Evolutionary conservation across 164 flowering plant species (phyloP).

Genomic region (Vitis cinerea): DNA sequence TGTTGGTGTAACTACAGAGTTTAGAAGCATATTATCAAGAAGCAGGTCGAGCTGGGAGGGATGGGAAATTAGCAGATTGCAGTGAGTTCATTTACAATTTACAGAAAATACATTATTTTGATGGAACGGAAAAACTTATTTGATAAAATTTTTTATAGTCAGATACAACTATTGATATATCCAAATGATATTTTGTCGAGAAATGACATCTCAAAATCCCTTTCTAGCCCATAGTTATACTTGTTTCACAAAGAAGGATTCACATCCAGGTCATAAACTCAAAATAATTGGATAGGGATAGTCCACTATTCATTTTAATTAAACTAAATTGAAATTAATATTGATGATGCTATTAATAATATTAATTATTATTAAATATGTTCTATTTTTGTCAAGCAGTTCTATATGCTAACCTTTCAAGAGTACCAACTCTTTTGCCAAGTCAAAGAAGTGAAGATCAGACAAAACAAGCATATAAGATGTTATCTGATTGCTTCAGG

Average conservation of each 20-base stretch:
- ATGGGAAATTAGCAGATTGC: conserved; percentile 87
- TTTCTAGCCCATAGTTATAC: neutral
- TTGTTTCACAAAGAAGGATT: too few species aligned
- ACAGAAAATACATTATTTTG: too few species aligned
- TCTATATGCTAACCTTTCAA: conserved; percentile 72
- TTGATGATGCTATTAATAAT: too few species aligned
- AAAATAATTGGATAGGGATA: neutral
- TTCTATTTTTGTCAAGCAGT: conserved; percentile 37
- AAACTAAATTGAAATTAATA: too few species aligned
- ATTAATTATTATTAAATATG: neutral
- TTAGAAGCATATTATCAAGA: conserved; percentile 97
- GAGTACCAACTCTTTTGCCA: conserved; percentile 80
- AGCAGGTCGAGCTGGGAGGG: conserved; percentile 98
- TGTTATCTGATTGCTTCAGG: conserved; percentile 92
- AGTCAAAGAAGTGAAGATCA: conserved; percentile 78
- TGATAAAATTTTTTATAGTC: neutral
- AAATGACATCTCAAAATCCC: neutral
- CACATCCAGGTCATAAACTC: neutral
- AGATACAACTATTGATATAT: neutral
- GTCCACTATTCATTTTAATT: too few species aligned
- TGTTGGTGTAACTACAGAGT: conserved; percentile 45
- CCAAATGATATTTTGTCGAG: neutral
- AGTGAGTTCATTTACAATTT: conserved; percentile 38
- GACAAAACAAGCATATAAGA: conserved; percentile 66
- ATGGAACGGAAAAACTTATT: too few species aligned